Evolutionary conservation across 176 grass and related monocot species (phyloP), one percentile per base, ranked within the genome.

Genomic region (Cenchrus fungigraminus): DNA sequence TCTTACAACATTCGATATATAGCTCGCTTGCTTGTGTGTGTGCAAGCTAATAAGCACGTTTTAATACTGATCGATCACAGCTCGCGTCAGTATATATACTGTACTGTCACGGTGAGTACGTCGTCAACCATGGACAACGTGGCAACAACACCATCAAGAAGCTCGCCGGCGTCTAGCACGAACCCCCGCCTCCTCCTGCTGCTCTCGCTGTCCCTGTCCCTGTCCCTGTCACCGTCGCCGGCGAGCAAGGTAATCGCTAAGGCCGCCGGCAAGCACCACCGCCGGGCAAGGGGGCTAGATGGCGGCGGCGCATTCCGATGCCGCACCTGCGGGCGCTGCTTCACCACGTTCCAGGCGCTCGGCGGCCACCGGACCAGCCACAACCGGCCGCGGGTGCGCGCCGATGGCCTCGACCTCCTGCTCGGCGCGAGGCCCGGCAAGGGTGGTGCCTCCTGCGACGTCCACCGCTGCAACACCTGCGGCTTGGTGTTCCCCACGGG

Each of bases 341-440:
- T 94, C 77, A 16, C 82, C 1, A 28, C 91, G 8, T 94, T 94
- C 84, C 91, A 94, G 78, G 88, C 88, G 45, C 86, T 94, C 0
- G 91, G 91, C 20, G 88, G 91, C 0, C 91, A 91, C 78, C 85
- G 82, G 2, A 91, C 88, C n/a, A 94, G 91, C 76, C 91, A 94
- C 83, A 91, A 85, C 46, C 92, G 80, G 43, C 75, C 79, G n/a
- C 54, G 85, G 12, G 78, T 91, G 20, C 73, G 83, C 54, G 89
- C 82, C 17, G 37, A 70, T 51, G 78, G 81, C 15, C 72, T 89
- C 8, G 84, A 86, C 16, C 83, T 81, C 46, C 29, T 81, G 19
- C 86, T 77, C 66, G 58, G 86, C 44, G 64, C 78, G 6, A 61
- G 73, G 6, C 80, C 78, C 2, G 72, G 56, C 5, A 56, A 78